Evolutionary conservation across 208 protist species (phyloP).

Genomic region (Trichomonas vaginalis): DNA sequence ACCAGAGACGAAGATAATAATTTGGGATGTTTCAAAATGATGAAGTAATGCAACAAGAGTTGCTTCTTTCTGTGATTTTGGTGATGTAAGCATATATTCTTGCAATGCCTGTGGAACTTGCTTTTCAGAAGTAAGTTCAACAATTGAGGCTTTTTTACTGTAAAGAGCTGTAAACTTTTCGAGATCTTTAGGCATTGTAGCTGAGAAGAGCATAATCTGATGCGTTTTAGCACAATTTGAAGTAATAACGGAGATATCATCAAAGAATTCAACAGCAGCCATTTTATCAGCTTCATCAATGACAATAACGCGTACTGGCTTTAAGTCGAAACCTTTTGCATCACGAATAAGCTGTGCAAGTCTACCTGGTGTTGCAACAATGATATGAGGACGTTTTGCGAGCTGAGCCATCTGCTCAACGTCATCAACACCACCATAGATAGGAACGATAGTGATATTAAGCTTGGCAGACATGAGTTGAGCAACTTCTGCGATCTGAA

Average conservation of each 20-base stretch:
- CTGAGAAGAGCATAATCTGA: constrained; percentile 2
- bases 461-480: not conserved
- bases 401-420: not conserved
- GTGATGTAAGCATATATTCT: not conserved
- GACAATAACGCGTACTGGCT: not conserved
- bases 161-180: not conserved
- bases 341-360: not conserved
- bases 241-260: not conserved
- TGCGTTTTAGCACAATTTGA: not conserved
- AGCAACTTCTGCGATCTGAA: not conserved
- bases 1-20: not conserved
- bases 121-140: not conserved
- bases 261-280: not conserved
- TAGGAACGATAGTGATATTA: not conserved
- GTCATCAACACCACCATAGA: not conserved
- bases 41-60: not conserved
- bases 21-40: too few relatives aligned
- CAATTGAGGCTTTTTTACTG: not conserved
- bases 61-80: not conserved
- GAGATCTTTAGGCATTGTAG: constrained; percentile 5
- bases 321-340: not conserved
- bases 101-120: not conserved
- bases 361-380: constrained; percentile 14
- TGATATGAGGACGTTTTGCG: not conserved
- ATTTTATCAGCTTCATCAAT: constrained; percentile 19